These are phyloP conservation scores for Shiraia sp. DNA, from an alignment of 2,329 filamentous ascomycete genomes.

Conservation along the genomic window DNA sequence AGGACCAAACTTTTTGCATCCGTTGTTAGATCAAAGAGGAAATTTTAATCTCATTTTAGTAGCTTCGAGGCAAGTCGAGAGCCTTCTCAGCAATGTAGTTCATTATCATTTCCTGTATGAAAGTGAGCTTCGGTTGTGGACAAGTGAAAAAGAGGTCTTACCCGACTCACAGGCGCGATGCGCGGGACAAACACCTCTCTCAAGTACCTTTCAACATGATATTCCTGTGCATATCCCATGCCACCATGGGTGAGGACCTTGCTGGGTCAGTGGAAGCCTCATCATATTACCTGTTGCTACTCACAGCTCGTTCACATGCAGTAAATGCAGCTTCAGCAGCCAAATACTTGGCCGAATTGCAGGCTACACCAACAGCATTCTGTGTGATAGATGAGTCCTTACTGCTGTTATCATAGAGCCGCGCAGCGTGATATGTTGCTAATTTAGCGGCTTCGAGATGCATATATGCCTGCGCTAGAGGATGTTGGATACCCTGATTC, in stretches of 20 bases:
- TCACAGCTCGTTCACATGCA: constrained; percentile 61
- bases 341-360: constrained; percentile 62
- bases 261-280: background rate
- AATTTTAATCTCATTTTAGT: constrained; percentile 47
- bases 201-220: constrained; percentile 64
- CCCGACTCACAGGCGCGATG: constrained; percentile 62
- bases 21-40: no score
- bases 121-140: constrained; percentile 3
- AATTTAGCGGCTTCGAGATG: constrained; percentile 64
- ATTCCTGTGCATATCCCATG: constrained; percentile 67
- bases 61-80: constrained; percentile 68
- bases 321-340: constrained; percentile 65
- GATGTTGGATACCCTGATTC: constrained; percentile 64
- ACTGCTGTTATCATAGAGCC: constrained; percentile 58
- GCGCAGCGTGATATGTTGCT: constrained; percentile 64
- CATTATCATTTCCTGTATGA: constrained; percentile 76
- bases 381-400: constrained; percentile 18
- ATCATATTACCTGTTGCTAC: constrained; percentile 1
- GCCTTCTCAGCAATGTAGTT: constrained; percentile 73
- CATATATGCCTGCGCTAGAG: constrained; percentile 63
- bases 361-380: constrained; percentile 56
- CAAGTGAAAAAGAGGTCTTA: constrained; percentile 27
- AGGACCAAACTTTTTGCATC: no score
- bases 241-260: constrained; percentile 61
- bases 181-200: constrained; percentile 63